These are phyloP conservation scores for Amanita jacksonii DNA, from an alignment of 768 basidiomycete species.

Conservation along the genomic window DNA sequence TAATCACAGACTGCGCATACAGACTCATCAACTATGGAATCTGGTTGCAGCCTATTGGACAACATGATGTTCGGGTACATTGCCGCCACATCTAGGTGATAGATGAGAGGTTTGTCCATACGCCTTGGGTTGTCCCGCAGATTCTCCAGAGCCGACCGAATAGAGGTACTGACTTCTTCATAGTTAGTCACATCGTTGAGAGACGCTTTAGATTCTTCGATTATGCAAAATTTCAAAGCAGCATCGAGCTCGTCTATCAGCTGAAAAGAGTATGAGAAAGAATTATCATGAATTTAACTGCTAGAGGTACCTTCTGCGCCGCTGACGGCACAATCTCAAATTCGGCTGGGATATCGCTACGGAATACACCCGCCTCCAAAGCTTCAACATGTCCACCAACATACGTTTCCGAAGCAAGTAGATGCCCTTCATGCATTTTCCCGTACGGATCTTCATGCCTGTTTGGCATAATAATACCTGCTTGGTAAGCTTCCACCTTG, in stretches of 20 bases:
- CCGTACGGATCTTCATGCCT: slow-evolving; percentile 89
- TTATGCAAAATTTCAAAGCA: slow-evolving; percentile 81
- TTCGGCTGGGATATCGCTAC: slow-evolving; percentile 89
- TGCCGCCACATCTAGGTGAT: slow-evolving; percentile 97
- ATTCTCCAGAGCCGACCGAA: slow-evolving; percentile 67
- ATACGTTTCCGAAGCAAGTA: slow-evolving; percentile 96
- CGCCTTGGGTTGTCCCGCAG: slow-evolving; percentile 91
- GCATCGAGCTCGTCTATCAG: slow-evolving; percentile 92
- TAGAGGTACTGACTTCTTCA: slow-evolving; percentile 79
- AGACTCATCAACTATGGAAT: slow-evolving; percentile 94
- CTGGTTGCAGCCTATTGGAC: slow-evolving; percentile 96
- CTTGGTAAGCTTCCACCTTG: slow-evolving; percentile 93
- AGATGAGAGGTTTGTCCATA: slow-evolving; percentile 88
- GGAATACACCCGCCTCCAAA: slow-evolving; percentile 94
- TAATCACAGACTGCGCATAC: slow-evolving; percentile 98
- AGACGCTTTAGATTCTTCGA: slow-evolving; percentile 71
- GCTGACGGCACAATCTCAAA: slow-evolving; percentile 92
- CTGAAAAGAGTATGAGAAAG: slow-evolving; percentile 27
- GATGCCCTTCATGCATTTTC: slow-evolving; percentile 90
- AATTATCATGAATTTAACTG: neutral
- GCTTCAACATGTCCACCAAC: slow-evolving; percentile 99
- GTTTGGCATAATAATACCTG: slow-evolving; percentile 94
- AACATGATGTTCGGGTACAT: slow-evolving; percentile 99
- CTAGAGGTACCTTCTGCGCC: slow-evolving; percentile 57
- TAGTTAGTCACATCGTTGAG: slow-evolving; percentile 90